These are phyloP conservation scores for Blumeria graminis DNA, from an alignment of 2,329 filamentous ascomycete genomes.

Conservation along the genomic window DNA sequence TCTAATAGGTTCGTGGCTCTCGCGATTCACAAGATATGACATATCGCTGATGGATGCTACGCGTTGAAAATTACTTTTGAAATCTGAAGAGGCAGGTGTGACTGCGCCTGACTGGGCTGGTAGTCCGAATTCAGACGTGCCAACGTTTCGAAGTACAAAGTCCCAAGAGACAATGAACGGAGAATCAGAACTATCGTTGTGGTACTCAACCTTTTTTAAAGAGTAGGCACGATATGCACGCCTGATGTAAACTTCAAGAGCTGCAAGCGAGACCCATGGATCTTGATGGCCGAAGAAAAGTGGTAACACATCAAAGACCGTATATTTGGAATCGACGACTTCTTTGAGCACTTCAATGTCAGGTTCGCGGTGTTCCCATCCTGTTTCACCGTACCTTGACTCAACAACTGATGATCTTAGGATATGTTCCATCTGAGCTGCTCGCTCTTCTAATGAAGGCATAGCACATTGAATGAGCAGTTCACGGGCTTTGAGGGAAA, in stretches of 20 bases:
- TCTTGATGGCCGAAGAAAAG: constrained; percentile 90
- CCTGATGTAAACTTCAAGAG: constrained; percentile 87
- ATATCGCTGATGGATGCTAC: constrained; percentile 93
- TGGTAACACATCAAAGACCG: constrained; percentile 85
- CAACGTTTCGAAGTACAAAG: constrained; percentile 82
- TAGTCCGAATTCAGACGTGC: constrained; percentile 70
- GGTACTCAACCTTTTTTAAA: constrained; percentile 71
- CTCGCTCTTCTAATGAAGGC: constrained; percentile 85
- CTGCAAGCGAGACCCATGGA: constrained; percentile 79
- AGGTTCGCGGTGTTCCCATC: constrained; percentile 88
- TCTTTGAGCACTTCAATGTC: constrained; percentile 83
- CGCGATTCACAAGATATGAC: constrained; percentile 58
- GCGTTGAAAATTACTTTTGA: constrained; percentile 47
- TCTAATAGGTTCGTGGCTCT: constrained; percentile 51
- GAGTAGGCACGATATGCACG: constrained; percentile 92
- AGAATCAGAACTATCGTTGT: constrained; percentile 44
- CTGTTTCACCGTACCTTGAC: constrained; percentile 90
- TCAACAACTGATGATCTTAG: constrained; percentile 85
- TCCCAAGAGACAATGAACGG: constrained; percentile 80
- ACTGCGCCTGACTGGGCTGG: constrained; percentile 59
- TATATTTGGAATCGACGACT: constrained; percentile 95
- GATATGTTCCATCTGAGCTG: constrained; percentile 95
- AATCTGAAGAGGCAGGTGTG: constrained; percentile 49
- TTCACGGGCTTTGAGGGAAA: constrained; percentile 89
- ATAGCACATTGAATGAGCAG: constrained; percentile 92